Base-by-base conservation (phyloP, 805 yeast genomes). In the Tetrapisispora fleetii region DNA sequence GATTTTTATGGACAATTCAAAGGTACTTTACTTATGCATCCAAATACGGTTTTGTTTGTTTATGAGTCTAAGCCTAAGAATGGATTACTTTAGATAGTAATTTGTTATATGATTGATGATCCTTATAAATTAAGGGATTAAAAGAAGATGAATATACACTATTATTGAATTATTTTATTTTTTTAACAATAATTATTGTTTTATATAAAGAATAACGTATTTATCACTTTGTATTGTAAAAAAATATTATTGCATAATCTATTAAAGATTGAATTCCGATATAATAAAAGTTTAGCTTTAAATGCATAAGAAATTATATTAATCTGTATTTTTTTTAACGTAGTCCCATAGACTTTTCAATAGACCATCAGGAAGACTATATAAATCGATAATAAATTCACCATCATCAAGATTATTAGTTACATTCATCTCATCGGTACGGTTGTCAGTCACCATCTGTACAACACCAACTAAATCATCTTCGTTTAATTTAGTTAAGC, bases 321-420 rank as follows among this genome's bases (percentile, higher is more conserved):
- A 60, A 45, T 68, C 71, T 32, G 67, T 65, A 58, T 86, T 82
- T 68, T 83, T 86, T 68, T 82, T 82, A 39, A 91, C 95, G 65
- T 85, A 90, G 55, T 91, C 98, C 95, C 95, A 89, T 67, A 91
- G 75, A 74, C 95, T 85, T 72, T 86, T 88, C 64, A 93, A 76
- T 64, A 93, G 72, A 39, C 85, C 80, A 64, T 91, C 97, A 19
- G 98, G 98, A 56, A 91, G 73, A 27, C 97, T 90, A 67, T 80
- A 90, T 57, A 91, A 76, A 69, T 91, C 99, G 86, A 91, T 87
- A 48, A 95, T 88, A 67, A 93, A 91, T 71, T 93, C 98, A 47
- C 99, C 99, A 59, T 87, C 91, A 53, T 91, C 98, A 45, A 87
- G 89, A 60, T 91, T 95, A 66, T 93, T 91, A 64, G 90, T 90